Evolutionary conservation across 768 basidiomycete species (phyloP).

Genomic region (Lyophyllum decastes): DNA sequence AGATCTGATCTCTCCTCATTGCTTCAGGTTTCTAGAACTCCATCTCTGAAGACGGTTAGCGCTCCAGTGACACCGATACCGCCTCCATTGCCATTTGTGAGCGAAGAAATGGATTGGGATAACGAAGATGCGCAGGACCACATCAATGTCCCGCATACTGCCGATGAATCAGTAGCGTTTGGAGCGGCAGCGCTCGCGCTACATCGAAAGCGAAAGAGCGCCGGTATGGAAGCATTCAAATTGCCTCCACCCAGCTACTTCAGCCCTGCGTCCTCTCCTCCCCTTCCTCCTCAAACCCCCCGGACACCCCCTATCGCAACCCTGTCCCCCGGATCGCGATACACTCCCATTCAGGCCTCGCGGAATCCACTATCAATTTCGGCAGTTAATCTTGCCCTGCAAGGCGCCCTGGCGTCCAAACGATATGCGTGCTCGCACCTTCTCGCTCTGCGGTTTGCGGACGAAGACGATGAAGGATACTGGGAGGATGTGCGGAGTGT

Average conservation of each 20-base stretch:
- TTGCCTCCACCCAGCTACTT: conserved; percentile 34
- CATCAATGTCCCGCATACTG: conserved; percentile 15
- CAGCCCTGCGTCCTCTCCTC: conserved; percentile 25
- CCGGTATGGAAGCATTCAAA: conserved; percentile 53
- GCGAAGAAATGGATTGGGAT: conserved; percentile 34
- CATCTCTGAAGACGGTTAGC: conserved; percentile 31
- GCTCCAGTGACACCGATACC: conserved; percentile 33
- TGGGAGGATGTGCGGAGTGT: conserved; percentile 86
- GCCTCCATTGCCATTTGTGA: conserved; percentile 18
- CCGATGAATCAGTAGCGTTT: conserved; percentile 38
- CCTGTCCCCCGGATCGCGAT: conserved; percentile 53
- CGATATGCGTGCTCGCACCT: conserved; percentile 81
- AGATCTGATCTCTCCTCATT: conserved; percentile 56
- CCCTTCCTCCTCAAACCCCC: conserved; percentile 31
- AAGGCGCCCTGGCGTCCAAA: conserved; percentile 69
- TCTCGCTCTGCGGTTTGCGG: conserved; percentile 72
- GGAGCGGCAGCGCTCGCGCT: conserved; percentile 64
- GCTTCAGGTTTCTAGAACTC: conserved; percentile 28
- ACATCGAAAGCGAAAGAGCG: conserved; percentile 51
- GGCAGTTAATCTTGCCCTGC: conserved; percentile 59
- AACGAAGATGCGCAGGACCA: conserved; percentile 18
- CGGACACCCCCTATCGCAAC: conserved; percentile 32
- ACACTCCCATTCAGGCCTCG: conserved; percentile 59
- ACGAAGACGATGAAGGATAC: conserved; percentile 73
- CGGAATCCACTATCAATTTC: conserved; percentile 71